Percentiles rank a stretch among this genome's conserved stretches.
Evolutionary conservation across 2,329 filamentous ascomycete species (phyloP).

Genomic region (Sphaerostilbella broomeana): DNA sequence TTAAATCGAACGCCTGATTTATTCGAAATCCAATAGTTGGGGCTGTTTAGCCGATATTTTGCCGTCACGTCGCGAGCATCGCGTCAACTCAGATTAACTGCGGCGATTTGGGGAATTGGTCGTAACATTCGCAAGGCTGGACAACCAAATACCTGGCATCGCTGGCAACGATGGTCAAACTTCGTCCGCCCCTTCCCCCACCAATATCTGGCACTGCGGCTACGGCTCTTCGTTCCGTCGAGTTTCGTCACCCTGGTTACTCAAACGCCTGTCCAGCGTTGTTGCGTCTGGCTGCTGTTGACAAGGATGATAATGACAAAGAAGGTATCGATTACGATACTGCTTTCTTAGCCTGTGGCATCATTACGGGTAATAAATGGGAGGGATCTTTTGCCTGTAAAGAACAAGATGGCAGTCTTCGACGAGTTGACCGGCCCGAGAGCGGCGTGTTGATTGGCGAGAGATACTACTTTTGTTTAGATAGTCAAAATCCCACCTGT

Average conservation of each 20-base stretch:
- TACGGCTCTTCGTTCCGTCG: not conserved
- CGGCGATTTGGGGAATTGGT: too few relatives aligned
- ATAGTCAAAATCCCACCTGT: not conserved
- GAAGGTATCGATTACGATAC: constrained; percentile 5
- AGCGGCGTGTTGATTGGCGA: not conserved
- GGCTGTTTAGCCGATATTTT: too few relatives aligned
- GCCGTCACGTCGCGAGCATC: too few relatives aligned
- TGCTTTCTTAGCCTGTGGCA: constrained; percentile 6
- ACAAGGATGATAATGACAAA: not conserved
- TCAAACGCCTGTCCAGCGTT: not conserved
- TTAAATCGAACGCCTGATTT: too few relatives aligned
- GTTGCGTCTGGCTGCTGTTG: not conserved
- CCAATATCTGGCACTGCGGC: not conserved
- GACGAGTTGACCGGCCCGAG: constrained; percentile 1
- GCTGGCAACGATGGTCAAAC: not conserved
- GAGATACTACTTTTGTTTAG: constrained; percentile 6
- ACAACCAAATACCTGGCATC: too few relatives aligned
- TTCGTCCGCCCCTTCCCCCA: not conserved
- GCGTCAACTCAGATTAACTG: too few relatives aligned
- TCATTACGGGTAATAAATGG: constrained; percentile 5
- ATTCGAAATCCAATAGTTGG: too few relatives aligned
- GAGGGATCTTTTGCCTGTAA: not conserved
- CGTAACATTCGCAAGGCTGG: too few relatives aligned
- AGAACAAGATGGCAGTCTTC: not conserved
- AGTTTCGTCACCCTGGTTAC: constrained; percentile 5